Conservation (phyloP, 106 monocot species). For the Dendrobium catenatum region DNA sequence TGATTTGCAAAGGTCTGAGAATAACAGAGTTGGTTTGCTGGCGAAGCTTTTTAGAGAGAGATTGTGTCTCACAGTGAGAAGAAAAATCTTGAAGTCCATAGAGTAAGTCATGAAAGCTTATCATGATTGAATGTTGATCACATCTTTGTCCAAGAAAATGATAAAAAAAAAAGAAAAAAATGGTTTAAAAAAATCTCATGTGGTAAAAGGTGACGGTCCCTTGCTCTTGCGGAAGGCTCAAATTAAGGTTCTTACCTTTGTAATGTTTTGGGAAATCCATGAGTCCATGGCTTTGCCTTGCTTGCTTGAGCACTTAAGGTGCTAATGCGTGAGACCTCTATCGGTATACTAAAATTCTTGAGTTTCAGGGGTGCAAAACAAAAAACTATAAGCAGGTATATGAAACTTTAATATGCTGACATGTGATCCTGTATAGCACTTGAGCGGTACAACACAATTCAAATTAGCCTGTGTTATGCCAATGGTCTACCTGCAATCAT, state of each 20-base stretch:
- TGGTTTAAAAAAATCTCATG: too few relatives aligned
- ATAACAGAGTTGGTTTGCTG: too few relatives aligned
- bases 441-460: not conserved
- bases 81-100: too few relatives aligned
- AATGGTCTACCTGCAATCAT: not conserved
- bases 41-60: too few relatives aligned
- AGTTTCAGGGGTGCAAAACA: not conserved
- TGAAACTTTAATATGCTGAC: not conserved
- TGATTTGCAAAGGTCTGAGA: too few relatives aligned
- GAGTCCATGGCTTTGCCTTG: not conserved
- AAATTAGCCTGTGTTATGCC: not conserved
- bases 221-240: too few relatives aligned
- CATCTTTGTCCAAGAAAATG: too few relatives aligned
- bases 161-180: too few relatives aligned
- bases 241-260: not conserved
- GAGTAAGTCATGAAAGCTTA: too few relatives aligned
- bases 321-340: not conserved
- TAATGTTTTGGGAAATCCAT: not conserved
- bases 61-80: too few relatives aligned
- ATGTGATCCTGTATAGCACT: not conserved
- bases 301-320: not conserved
- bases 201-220: too few relatives aligned
- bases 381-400: not conserved
- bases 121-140: too few relatives aligned
- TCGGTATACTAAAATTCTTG: not conserved